Percentiles rank a stretch among this genome's conserved stretches.
Conservation (phyloP, 1,284 basidiomycete genomes). For the Malassezia pachydermatis region DNA sequence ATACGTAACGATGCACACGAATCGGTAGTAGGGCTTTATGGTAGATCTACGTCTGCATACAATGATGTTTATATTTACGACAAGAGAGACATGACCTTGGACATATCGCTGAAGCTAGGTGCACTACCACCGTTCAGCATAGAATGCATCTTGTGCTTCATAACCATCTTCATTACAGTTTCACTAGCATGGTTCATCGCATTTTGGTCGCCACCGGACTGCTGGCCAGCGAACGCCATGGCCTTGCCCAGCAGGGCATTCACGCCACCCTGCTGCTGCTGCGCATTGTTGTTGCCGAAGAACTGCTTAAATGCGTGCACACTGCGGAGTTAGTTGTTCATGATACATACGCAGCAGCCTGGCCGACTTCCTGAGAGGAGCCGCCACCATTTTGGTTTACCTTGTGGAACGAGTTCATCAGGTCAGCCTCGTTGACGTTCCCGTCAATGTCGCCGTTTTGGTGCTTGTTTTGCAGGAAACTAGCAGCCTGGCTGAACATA, state of each 20-base stretch:
- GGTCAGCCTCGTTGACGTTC: conserved; percentile 6
- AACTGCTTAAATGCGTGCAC: conserved; percentile 9
- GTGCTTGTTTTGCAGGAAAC: conserved; percentile 8
- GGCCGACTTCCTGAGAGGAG: conserved; percentile 11
- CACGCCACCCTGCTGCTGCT: conserved; percentile 2
- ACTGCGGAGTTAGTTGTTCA: too few relatives aligned
- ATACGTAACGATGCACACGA: neutral
- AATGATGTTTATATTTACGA: neutral
- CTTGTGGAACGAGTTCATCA: conserved; percentile 14
- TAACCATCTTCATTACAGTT: conserved; percentile 16
- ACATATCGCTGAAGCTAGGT: neutral
- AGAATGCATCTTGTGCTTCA: conserved; percentile 18
- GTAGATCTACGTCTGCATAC: too few relatives aligned
- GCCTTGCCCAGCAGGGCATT: conserved; percentile 13
- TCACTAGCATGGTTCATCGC: conserved; percentile 17
- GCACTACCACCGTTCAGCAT: conserved; percentile 8
- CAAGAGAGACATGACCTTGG: conserved; percentile 1
- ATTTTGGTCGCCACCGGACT: conserved; percentile 3
- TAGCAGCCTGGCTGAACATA: conserved; percentile 8
- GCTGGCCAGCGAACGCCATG: conserved; percentile 7
- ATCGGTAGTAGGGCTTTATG: too few relatives aligned
- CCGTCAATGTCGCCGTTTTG: conserved; percentile 7
- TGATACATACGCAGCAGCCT: conserved; percentile 16
- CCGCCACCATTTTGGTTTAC: neutral
- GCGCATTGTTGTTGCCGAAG: conserved; percentile 6